phyloP scores from a whole-genome alignment of 1,284 basidiomycete species.

The Cutaneotrichosporon spelunceum region DNA sequence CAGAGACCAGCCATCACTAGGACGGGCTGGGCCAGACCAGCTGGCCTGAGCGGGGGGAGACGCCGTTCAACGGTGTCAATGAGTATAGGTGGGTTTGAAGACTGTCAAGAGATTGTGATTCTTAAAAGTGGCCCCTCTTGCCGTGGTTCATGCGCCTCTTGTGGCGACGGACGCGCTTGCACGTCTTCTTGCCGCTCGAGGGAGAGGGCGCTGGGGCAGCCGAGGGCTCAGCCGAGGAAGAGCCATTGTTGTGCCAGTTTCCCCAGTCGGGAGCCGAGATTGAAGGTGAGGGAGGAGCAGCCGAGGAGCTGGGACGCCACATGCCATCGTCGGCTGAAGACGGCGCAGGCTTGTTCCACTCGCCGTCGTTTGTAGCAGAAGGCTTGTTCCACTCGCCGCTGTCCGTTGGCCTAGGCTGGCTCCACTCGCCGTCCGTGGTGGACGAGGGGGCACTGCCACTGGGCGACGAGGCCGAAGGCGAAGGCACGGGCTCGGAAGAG shows the following conservation, averaged over 20 bases:
- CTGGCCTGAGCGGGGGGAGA: not conserved
- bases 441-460: too few relatives aligned
- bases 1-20: not conserved
- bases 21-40: not conserved
- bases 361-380: not conserved
- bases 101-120: not conserved
- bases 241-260: not conserved
- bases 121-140: not conserved
- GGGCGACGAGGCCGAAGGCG: conserved; percentile 5
- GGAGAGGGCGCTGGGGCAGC: not conserved
- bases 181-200: not conserved
- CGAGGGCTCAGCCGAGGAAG: not conserved
- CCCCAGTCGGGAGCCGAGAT: not conserved
- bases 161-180: conserved; percentile 5
- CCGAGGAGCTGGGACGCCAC: not conserved
- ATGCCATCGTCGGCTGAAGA: not conserved
- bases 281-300: not conserved
- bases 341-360: not conserved
- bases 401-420: not conserved
- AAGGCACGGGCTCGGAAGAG: conserved; percentile 3
- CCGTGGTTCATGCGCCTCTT: not conserved
- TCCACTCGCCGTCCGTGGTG: too few relatives aligned
- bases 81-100: not conserved
- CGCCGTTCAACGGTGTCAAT: not conserved
- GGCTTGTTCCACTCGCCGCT: conserved; percentile 1